Percentiles rank a stretch among this genome's conserved stretches.
These are phyloP conservation scores for Begonia masoniana DNA, from an alignment of 306 rosid genomes.

Conservation along the genomic window DNA sequence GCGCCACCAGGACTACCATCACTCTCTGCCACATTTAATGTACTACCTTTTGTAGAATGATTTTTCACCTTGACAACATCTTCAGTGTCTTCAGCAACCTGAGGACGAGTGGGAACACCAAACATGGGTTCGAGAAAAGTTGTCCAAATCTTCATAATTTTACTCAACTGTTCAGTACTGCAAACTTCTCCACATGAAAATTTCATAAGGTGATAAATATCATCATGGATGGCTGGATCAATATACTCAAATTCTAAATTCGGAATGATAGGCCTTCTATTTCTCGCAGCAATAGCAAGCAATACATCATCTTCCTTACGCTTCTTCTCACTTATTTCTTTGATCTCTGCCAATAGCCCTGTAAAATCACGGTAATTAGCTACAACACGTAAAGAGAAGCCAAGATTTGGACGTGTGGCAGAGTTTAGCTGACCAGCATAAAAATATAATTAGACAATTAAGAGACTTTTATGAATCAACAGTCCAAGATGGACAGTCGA, in stretches of 20 bases:
- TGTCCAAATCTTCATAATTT: constrained; percentile 96
- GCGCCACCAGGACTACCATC: constrained; percentile 62
- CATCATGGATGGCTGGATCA: constrained; percentile 90
- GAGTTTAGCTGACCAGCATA: too few species aligned
- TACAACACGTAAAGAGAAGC: too few species aligned
- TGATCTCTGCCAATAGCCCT: constrained; percentile 90
- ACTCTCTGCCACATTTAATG: constrained; percentile 44
- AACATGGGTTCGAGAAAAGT: constrained; percentile 85
- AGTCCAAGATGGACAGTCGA: background rate
- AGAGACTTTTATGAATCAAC: too few species aligned
- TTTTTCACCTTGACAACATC: constrained; percentile 62
- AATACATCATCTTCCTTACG: constrained; percentile 91
- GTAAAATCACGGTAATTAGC: constrained; percentile 11
- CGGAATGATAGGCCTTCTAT: constrained; percentile 78
- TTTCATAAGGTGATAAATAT: constrained; percentile 82
- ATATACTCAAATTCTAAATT: constrained; percentile 79
- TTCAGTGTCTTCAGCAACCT: constrained; percentile 82
- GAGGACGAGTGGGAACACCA: constrained; percentile 83
- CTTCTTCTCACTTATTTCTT: constrained; percentile 95
- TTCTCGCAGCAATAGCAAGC: constrained; percentile 95
- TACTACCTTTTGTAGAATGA: constrained; percentile 33
- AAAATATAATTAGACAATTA: too few species aligned
- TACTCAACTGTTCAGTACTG: constrained; percentile 81
- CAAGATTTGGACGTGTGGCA: too few species aligned
- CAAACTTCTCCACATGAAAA: constrained; percentile 97